Conservation (phyloP, 768 basidiomycete genomes). For the Termitomyces sp. region DNA sequence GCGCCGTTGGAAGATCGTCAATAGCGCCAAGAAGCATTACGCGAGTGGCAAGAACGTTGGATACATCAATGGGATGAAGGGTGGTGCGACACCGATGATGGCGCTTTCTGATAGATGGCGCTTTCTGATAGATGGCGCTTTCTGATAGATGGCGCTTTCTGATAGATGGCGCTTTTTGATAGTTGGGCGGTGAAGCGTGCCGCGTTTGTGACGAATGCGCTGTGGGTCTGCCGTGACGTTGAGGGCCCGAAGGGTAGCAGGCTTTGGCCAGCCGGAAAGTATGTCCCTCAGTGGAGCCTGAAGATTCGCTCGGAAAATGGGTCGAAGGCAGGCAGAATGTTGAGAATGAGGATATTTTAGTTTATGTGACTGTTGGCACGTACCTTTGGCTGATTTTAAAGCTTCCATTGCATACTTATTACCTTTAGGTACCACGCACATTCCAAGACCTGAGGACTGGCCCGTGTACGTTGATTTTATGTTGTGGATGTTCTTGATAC, state of each 20-base stretch:
- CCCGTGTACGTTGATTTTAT: constrained; percentile 49
- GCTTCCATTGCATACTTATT: neutral
- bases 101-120: constrained; percentile 57
- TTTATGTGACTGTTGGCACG: constrained; percentile 68
- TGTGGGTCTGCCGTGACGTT: constrained; percentile 83
- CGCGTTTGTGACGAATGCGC: constrained; percentile 60
- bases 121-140: no score
- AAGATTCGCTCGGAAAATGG: constrained; percentile 75
- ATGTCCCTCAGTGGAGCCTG: constrained; percentile 73
- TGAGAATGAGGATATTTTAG: constrained; percentile 71
- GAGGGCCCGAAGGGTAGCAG: constrained; percentile 53
- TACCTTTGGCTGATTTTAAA: constrained; percentile 3
- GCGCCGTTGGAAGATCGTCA: constrained; percentile 81
- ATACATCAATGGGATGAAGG: constrained; percentile 67
- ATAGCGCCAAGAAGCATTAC: constrained; percentile 63
- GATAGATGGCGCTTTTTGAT: no score
- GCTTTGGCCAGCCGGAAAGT: constrained; percentile 83
- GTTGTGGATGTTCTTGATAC: neutral
- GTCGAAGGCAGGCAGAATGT: constrained; percentile 56
- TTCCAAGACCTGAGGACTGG: constrained; percentile 86
- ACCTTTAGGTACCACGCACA: constrained; percentile 61
- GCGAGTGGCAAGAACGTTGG: constrained; percentile 65
- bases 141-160: no score
- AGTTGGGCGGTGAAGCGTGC: constrained; percentile 71
- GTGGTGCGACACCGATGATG: constrained; percentile 62